Percentiles rank a stretch among this genome's conserved stretches.
These are phyloP conservation scores for Lunasporangiospora selenospora DNA, from an alignment of 192 early-diverging fungal genomes.

Conservation along the genomic window DNA sequence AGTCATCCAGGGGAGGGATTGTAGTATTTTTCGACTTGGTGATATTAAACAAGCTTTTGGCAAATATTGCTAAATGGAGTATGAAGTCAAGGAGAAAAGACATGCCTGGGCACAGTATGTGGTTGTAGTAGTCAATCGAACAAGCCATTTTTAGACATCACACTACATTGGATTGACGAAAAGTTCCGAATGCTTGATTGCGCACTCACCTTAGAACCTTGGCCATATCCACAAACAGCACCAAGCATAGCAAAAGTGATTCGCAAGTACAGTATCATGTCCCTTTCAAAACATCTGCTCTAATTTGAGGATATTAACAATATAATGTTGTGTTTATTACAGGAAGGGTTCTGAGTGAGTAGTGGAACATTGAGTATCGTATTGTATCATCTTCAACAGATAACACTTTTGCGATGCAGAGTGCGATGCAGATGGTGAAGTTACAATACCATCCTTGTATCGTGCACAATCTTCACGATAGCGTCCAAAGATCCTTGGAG, in stretches of 20 bases:
- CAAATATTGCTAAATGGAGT: too few relatives aligned
- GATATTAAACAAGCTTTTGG: too few relatives aligned
- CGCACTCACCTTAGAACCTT: slow-evolving; percentile 4
- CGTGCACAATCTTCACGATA: slow-evolving; percentile 16
- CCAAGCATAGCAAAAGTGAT: not conserved
- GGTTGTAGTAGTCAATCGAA: slow-evolving; percentile 8
- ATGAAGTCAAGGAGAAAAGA: too few relatives aligned
- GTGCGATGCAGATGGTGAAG: not conserved
- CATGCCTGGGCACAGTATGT: not conserved
- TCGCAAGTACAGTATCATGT: too few relatives aligned
- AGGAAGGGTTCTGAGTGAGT: not conserved
- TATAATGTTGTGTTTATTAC: too few relatives aligned
- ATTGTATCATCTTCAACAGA: slow-evolving; percentile 6
- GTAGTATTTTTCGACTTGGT: too few relatives aligned
- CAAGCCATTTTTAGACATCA: slow-evolving; percentile 4
- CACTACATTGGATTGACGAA: slow-evolving; percentile 10
- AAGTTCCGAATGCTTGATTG: slow-evolving; percentile 4
- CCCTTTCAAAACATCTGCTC: too few relatives aligned
- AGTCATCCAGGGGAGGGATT: too few relatives aligned
- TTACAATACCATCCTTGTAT: slow-evolving; percentile 4
- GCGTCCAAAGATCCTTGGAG: not conserved
- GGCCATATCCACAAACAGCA: slow-evolving; percentile 16
- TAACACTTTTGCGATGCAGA: slow-evolving; percentile 15
- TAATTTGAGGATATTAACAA: too few relatives aligned
- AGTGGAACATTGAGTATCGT: too few relatives aligned